Evolutionary conservation across 768 basidiomycete genomes (phyloP), one percentile per base, ranked within the genome.

Genomic region (Mycena venus): DNA sequence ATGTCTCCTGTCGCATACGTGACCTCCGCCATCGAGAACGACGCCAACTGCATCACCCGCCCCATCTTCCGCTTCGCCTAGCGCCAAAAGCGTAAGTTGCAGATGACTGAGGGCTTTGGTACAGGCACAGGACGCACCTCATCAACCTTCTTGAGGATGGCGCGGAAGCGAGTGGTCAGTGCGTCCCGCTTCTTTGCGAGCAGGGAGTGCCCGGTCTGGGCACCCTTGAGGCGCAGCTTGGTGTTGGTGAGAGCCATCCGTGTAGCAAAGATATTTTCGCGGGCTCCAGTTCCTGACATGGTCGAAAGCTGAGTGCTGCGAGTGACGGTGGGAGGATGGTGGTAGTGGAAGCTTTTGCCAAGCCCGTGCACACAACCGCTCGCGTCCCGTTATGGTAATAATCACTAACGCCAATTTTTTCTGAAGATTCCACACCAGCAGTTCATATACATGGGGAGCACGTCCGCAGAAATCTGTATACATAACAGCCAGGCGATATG

Each of bases 41-140:
- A 99, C 29, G 98, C 98, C 62, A 99, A 89, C 83, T 99, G 98
- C 93, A 99, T 98, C 29, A 99, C 97, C 72, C 95, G 90, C 34
- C 98, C 98, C 98, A 99, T 99, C 86, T 99, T 97, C 72, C 97
- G 91, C 84, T 99, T 99, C 12, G 98, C 98, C 97, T 99, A 49
- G 70, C 23, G 23, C 81, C 71, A n/a, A n/a, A n/a, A n/a, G n/a
- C n/a, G n/a, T n/a, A n/a, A n/a, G n/a, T n/a, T n/a, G n/a, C n/a
- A n/a, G n/a, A n/a, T n/a, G n/a, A n/a, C n/a, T n/a, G n/a, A n/a
- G n/a, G n/a, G n/a, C n/a, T n/a, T n/a, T n/a, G n/a, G n/a, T n/a
- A n/a, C n/a, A n/a, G n/a, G n/a, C 56, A 61, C 56, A 56, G 36
- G 23, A 73, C 85, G 76, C 77, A 97, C 97, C 88, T 99, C 98